These are phyloP conservation scores for Shiraia bambusicola DNA, from an alignment of 2,329 filamentous ascomycete genomes.

Conservation along the genomic window DNA sequence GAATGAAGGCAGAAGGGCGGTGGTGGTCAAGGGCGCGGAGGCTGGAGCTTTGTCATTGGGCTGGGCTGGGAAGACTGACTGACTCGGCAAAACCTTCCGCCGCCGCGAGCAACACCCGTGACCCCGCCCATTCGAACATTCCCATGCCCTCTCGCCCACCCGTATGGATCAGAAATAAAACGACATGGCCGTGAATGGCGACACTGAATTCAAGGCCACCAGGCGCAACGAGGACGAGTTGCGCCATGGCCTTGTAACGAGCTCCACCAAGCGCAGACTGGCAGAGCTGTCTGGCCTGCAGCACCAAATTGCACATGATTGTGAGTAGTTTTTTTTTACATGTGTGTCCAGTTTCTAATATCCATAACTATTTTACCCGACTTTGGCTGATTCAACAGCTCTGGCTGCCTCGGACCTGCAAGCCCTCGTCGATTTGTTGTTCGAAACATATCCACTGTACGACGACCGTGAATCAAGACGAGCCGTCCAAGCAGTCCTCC, in stretches of 20 bases:
- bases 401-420: slow-evolving; percentile 49
- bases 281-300: slow-evolving; percentile 49
- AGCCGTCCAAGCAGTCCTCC: slow-evolving; percentile 79
- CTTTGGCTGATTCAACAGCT: slow-evolving; percentile 32
- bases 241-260: slow-evolving; percentile 48
- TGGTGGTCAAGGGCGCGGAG: not conserved
- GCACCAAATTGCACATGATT: slow-evolving; percentile 46
- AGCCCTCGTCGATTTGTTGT: slow-evolving; percentile 69
- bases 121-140: slow-evolving; percentile 33
- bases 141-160: too few relatives aligned
- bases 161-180: slow-evolving; percentile 37
- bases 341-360: too few relatives aligned
- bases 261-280: slow-evolving; percentile 52
- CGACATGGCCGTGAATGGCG: slow-evolving; percentile 43
- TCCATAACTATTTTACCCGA: not conserved
- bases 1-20: slow-evolving; percentile 5
- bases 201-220: slow-evolving; percentile 34
- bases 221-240: slow-evolving; percentile 37
- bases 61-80: not conserved
- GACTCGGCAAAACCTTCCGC: slow-evolving; percentile 29
- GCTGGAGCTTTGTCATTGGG: slow-evolving; percentile 21
- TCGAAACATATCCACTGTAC: slow-evolving; percentile 86
- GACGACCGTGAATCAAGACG: slow-evolving; percentile 79
- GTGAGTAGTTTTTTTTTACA: slow-evolving; percentile 36
- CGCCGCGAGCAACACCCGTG: slow-evolving; percentile 15